phyloP scores from a whole-genome alignment of 179 eudicot species.

The Silene noctiflora region DNA sequence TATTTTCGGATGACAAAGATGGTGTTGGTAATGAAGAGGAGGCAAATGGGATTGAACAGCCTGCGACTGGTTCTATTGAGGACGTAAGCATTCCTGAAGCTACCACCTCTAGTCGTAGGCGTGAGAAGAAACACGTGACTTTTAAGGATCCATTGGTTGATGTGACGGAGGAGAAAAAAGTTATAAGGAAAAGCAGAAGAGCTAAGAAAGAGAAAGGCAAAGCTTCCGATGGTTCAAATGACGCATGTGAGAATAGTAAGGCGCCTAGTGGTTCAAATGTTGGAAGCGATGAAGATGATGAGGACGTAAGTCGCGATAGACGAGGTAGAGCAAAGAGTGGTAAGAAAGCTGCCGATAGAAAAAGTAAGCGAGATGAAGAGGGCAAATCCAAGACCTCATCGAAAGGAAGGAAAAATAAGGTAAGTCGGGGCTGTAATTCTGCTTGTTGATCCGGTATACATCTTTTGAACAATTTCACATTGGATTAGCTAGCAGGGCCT shows the following conservation, averaged over 20 bases:
- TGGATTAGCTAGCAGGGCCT: neutral
- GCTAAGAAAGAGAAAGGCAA: conserved; percentile 51
- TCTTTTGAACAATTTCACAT: neutral
- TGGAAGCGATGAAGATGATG: conserved; percentile 30
- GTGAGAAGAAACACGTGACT: conserved; percentile 29
- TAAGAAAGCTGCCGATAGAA: conserved; percentile 40
- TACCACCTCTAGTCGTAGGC: conserved; percentile 59
- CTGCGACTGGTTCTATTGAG: conserved; percentile 38
- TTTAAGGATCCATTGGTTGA: conserved; percentile 24
- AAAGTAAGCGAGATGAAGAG: conserved; percentile 54
- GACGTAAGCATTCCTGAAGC: conserved; percentile 63
- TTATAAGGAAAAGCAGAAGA: conserved; percentile 60
- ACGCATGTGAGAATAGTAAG: conserved; percentile 26
- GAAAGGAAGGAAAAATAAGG: conserved; percentile 81
- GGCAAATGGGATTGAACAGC: conserved; percentile 22
- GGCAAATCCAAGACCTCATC: conserved; percentile 52
- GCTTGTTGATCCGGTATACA: neutral
- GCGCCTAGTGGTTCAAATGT: conserved; percentile 26
- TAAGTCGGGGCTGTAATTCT: conserved; percentile 21
- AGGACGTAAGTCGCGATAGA: conserved; percentile 27
- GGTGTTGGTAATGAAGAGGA: conserved; percentile 30
- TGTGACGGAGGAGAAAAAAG: conserved; percentile 51
- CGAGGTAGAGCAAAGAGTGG: conserved; percentile 29
- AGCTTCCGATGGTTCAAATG: conserved; percentile 27
- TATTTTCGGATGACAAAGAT: conserved; percentile 42